Percentiles rank a stretch among this genome's conserved stretches.
Conservation (phyloP, 306 rosid species). For the Carpinus fangiana region DNA sequence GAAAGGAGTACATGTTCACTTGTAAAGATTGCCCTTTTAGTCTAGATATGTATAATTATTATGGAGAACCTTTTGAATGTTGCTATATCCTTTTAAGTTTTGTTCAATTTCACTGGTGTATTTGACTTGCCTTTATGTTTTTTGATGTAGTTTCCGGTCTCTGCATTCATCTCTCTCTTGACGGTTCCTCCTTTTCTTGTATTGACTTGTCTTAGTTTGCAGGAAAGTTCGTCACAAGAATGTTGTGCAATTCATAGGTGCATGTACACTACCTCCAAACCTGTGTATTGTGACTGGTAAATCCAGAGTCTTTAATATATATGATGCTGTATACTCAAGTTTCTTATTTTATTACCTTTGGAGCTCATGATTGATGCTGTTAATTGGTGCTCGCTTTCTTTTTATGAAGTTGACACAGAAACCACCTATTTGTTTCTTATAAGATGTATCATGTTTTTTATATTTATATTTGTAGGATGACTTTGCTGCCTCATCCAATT, state of each 20-base stretch:
- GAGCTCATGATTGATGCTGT: conserved; percentile 5
- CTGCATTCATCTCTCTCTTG: neutral
- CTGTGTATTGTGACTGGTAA: conserved; percentile 96
- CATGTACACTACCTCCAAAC: conserved; percentile 87
- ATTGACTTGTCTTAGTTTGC: conserved; percentile 36
- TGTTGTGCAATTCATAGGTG: conserved; percentile 98
- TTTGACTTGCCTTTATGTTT: neutral
- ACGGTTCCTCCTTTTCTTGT: conserved; percentile 26
- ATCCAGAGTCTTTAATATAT: conserved; percentile 22
- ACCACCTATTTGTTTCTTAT: conserved; percentile 2
- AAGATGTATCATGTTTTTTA: conserved; percentile 23
- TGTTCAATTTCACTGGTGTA: neutral
- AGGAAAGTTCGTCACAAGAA: conserved; percentile 98
- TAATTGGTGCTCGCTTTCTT: neutral
- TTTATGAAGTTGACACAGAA: conserved; percentile 28
- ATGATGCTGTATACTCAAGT: conserved; percentile 9
- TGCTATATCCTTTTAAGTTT: neutral
- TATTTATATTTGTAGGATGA: conserved; percentile 29
- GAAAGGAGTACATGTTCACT: conserved; percentile 19
- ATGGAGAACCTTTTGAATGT: neutral
- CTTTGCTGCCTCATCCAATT: conserved; percentile 29
- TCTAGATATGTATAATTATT: neutral
- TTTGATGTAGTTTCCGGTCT: conserved; percentile 2
- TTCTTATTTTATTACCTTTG: conserved; percentile 12
- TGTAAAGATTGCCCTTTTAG: conserved; percentile 11